Base-by-base conservation (phyloP, 805 yeast species). In the Pichia californica region DNA sequence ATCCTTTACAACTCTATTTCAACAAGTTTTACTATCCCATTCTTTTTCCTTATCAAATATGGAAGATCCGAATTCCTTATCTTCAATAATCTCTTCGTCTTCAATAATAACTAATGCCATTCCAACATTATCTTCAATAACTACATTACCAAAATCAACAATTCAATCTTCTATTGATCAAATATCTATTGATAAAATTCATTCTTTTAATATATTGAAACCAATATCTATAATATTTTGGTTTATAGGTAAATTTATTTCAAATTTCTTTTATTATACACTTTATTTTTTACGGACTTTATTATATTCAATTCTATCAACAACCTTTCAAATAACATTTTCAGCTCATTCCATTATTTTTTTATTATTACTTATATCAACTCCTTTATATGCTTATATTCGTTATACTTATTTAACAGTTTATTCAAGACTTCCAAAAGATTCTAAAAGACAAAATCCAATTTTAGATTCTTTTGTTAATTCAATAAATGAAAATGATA, bases 321-420 rank as follows among this genome's bases (percentile, higher is more conserved):
- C 59, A 29, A 69, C 70, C 40, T 68, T 74, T 54, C 74, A 70
- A 48, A 67, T 80, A 19, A 72, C 79, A 1, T 59, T 80, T 16
- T 68, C 78, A 7, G 67, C 79, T 30, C 67, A 76, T 36, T 66
- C 79, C 16, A 46, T 80, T 3, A 47, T 73, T 1, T 41, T 70
- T 0, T 44, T 68, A 5, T 36, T 67, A 3, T 40, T 61, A 1
- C 43, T 64, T 0, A 46, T 69, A 1, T 53, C 63, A 1, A 57
- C 67, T 0, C 45, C 69, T 1, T 56, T 68, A 18, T 73, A 73
- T 55, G 65, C 74, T 1, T 54, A 78, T 31, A 71, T 83, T 7
- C 64, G 93, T 35, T 82, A 84, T 62, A 72, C 74, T 41, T 79
- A 78, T 43, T 63, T 83, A 18, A 81, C 86, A 0, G 65, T 70